A percentile compares a stretch with the other conserved stretches of the same genome.
These are phyloP conservation scores for Vittaforma corneae DNA, from an alignment of 371 early-diverging fungal genomes.

Conservation along the genomic window DNA sequence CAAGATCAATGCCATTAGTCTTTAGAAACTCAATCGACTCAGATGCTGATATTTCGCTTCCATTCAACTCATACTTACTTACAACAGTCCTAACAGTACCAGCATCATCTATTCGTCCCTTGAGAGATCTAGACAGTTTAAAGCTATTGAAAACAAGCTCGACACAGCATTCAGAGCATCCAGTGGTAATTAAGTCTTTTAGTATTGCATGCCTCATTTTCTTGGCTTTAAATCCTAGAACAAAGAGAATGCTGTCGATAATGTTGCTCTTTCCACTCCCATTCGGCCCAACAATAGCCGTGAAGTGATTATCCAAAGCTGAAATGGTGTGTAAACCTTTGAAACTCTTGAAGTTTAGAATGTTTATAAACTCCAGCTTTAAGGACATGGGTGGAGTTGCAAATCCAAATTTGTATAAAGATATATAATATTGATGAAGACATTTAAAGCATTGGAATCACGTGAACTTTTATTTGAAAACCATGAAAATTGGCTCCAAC, in stretches of 20 bases:
- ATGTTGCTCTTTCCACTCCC: slow-evolving; percentile 99
- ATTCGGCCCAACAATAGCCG: slow-evolving; percentile 82
- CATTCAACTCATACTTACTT: slow-evolving; percentile 7
- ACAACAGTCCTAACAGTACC: background rate
- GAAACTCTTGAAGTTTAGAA: slow-evolving; percentile 59
- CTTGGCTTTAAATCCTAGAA: slow-evolving; percentile 94
- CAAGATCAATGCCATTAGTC: slow-evolving; percentile 80
- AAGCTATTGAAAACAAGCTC: slow-evolving; percentile 80
- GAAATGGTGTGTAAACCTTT: slow-evolving; percentile 52
- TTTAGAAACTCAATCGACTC: slow-evolving; percentile 66
- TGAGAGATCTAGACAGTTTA: slow-evolving; percentile 34
- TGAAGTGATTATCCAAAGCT: slow-evolving; percentile 56
- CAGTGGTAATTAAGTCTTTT: slow-evolving; percentile 86
- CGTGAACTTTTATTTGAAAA: background rate
- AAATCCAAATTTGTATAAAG: background rate
- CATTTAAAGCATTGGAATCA: background rate
- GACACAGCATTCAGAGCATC: slow-evolving; percentile 73
- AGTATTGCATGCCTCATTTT: slow-evolving; percentile 92
- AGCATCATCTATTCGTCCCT: background rate
- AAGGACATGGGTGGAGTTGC: slow-evolving; percentile 9
- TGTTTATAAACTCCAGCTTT: slow-evolving; percentile 26
- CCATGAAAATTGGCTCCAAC: no score
- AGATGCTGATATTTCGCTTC: slow-evolving; percentile 7
- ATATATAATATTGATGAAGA: background rate
- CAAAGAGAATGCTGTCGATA: slow-evolving; percentile 93